These are phyloP conservation scores for Rhodotorula mucilaginosa DNA, from an alignment of 1,284 basidiomycete genomes.

Conservation along the genomic window DNA sequence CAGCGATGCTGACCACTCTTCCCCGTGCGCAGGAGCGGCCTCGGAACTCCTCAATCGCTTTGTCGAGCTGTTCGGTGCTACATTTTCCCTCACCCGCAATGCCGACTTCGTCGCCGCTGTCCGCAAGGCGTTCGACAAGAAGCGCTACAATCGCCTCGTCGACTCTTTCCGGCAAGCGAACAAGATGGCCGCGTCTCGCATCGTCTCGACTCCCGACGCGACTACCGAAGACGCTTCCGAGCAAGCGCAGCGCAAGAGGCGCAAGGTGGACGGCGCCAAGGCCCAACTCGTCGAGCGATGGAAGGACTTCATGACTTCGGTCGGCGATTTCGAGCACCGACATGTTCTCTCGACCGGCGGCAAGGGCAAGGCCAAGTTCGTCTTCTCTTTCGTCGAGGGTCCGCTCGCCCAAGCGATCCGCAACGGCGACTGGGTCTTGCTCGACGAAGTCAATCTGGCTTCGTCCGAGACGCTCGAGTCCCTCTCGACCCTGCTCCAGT, in stretches of 20 bases:
- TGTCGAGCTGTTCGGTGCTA: conserved; percentile 76
- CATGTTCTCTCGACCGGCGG: conserved; percentile 59
- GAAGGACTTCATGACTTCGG: conserved; percentile 68
- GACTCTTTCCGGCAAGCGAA: conserved; percentile 75
- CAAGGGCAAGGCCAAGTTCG: conserved; percentile 73
- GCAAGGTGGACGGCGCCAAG: conserved; percentile 49
- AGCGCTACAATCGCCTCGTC: conserved; percentile 81
- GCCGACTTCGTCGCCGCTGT: conserved; percentile 80
- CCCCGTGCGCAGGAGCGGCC: conserved; percentile 63
- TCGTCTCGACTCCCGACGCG: conserved; percentile 34
- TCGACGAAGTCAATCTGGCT: conserved; percentile 96
- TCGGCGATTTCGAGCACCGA: conserved; percentile 79
- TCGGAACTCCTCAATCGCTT: conserved; percentile 73
- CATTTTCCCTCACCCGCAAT: conserved; percentile 89
- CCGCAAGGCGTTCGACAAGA: conserved; percentile 73
- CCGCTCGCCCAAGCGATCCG: conserved; percentile 89
- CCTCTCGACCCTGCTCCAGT: conserved; percentile 78
- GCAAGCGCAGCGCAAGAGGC: conserved; percentile 45
- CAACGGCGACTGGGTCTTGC: conserved; percentile 87
- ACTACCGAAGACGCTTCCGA: conserved; percentile 20
- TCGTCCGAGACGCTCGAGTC: conserved; percentile 93
- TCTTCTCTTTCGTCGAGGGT: conserved; percentile 94
- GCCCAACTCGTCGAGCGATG: conserved; percentile 54
- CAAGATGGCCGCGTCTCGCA: conserved; percentile 32
- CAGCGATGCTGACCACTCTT: background rate